Evolutionary conservation across 2,329 filamentous ascomycete species (phyloP).

Genomic region (Fusarium tricinctum): DNA sequence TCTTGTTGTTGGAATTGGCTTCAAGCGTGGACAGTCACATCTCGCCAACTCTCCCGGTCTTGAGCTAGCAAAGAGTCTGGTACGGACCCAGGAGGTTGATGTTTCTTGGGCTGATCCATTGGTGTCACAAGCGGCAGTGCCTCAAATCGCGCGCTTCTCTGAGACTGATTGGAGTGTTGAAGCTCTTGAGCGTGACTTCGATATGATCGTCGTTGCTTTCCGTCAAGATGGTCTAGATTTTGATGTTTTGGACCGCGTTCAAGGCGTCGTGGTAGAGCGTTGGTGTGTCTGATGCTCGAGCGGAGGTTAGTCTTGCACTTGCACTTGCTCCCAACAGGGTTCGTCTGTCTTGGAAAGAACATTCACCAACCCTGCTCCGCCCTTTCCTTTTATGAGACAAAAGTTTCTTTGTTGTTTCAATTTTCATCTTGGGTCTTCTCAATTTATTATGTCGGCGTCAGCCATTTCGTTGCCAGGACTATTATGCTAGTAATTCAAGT

Average conservation of each 20-base stretch:
- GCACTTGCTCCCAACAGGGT: neutral
- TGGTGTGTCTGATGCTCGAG: conserved; percentile 53
- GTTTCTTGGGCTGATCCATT: conserved; percentile 62
- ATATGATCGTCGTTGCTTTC: conserved; percentile 61
- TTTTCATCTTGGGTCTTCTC: neutral
- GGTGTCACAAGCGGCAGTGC: conserved; percentile 59
- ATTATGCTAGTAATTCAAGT: neutral
- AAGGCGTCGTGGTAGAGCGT: conserved; percentile 55
- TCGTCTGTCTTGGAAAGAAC: neutral
- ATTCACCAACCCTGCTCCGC: neutral
- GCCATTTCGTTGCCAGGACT: neutral
- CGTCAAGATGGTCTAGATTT: conserved; percentile 61
- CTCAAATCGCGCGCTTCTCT: conserved; percentile 56
- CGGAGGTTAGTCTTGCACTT: neutral
- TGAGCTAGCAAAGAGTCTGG: conserved; percentile 57
- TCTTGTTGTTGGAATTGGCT: conserved; percentile 64
- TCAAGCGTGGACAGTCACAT: conserved; percentile 64
- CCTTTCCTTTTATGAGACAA: neutral
- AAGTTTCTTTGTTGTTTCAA: neutral
- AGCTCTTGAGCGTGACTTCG: conserved; percentile 55
- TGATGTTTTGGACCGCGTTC: conserved; percentile 54
- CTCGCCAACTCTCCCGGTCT: conserved; percentile 64
- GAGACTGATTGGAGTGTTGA: conserved; percentile 57
- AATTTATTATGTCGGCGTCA: neutral
- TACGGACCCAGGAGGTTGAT: conserved; percentile 56